Conservation (phyloP, 768 basidiomycete species). For the Kwoniella sp. region DNA sequence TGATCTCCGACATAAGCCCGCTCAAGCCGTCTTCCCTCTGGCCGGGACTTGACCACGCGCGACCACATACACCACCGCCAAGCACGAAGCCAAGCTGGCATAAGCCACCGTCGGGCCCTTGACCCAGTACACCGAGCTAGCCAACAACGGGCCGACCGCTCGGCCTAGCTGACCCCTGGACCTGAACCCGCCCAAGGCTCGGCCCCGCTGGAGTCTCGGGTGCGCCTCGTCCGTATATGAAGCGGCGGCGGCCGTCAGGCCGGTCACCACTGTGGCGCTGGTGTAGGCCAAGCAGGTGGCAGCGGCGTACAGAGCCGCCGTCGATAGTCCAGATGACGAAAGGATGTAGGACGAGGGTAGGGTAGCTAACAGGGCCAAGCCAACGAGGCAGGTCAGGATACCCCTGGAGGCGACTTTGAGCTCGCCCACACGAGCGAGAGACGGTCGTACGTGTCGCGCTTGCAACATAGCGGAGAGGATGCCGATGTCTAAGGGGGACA, state of each 20-base stretch:
- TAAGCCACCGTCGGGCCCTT: slow-evolving; percentile 46
- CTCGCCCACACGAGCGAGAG: slow-evolving; percentile 70
- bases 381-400: slow-evolving; percentile 65
- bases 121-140: slow-evolving; percentile 53
- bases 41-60: not conserved
- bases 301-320: slow-evolving; percentile 54
- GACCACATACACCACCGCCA: slow-evolving; percentile 17
- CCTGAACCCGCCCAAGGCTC: slow-evolving; percentile 77
- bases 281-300: slow-evolving; percentile 87
- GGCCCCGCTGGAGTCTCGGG: slow-evolving; percentile 70
- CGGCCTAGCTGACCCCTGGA: slow-evolving; percentile 85
- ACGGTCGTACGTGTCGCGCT: slow-evolving; percentile 87
- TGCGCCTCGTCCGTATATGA: slow-evolving; percentile 72
- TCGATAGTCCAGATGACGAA: slow-evolving; percentile 54
- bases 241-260: slow-evolving; percentile 84
- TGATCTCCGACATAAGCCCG: not conserved
- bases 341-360: slow-evolving; percentile 61
- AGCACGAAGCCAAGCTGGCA: slow-evolving; percentile 24
- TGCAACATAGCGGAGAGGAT: slow-evolving; percentile 84
- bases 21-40: not conserved
- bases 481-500: slow-evolving; percentile 65
- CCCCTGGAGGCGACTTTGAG: slow-evolving; percentile 78
- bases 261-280: slow-evolving; percentile 89
- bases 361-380: slow-evolving; percentile 65
- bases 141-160: slow-evolving; percentile 85